A percentile compares a stretch with the other conserved stretches of the same genome.
Conservation (phyloP, 108 stramenopile genomes). For the Cyclotella cryptica region DNA sequence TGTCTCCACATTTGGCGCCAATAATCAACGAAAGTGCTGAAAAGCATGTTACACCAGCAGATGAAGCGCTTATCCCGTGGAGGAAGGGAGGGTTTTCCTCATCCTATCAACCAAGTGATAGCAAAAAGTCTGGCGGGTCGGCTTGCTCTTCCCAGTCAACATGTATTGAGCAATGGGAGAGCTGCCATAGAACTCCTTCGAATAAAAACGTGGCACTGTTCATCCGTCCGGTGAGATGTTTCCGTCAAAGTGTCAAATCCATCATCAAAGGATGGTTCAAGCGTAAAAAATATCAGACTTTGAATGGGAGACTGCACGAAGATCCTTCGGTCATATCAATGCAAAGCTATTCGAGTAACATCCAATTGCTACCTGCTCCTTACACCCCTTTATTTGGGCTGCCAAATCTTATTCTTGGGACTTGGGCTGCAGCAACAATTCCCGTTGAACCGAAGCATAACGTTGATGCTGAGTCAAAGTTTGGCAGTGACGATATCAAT, state of each 20-base stretch:
- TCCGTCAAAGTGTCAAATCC: constrained; percentile 10
- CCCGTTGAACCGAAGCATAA: constrained; percentile 24
- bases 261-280: constrained; percentile 33
- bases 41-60: constrained; percentile 3
- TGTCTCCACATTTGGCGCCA: not conserved
- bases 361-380: constrained; percentile 12
- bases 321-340: constrained; percentile 42
- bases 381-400: constrained; percentile 1
- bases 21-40: not conserved
- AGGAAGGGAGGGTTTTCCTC: constrained; percentile 28
- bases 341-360: constrained; percentile 41
- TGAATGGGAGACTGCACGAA: constrained; percentile 36
- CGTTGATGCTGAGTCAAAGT: not conserved
- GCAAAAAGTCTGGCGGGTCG: constrained; percentile 24
- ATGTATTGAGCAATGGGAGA: not conserved
- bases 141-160: constrained; percentile 18
- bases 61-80: constrained; percentile 34
- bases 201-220: not conserved
- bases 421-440: constrained; percentile 43
- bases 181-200: not conserved
- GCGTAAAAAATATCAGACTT: constrained; percentile 30
- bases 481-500: no score
- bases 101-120: constrained; percentile 22
- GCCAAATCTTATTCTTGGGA: constrained; percentile 35
- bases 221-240: constrained; percentile 7